Percentiles rank a stretch among this genome's conserved stretches.
Evolutionary conservation across 768 basidiomycete genomes (phyloP).

Genomic region (Termitomyces sp.): DNA sequence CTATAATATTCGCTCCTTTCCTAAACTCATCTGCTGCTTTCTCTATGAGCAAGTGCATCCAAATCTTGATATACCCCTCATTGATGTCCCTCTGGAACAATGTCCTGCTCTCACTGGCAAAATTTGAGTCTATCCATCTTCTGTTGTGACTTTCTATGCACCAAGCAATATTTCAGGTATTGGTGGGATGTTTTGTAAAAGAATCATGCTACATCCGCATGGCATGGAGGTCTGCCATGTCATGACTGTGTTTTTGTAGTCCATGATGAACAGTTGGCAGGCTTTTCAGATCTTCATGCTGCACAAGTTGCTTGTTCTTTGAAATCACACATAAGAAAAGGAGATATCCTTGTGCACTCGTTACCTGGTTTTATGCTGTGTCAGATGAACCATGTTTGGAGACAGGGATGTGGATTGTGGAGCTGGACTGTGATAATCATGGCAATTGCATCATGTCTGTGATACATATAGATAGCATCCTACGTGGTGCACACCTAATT

Average conservation of each 20-base stretch:
- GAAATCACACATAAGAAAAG: conserved; percentile 10
- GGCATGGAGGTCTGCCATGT: neutral
- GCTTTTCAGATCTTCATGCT: conserved; percentile 15
- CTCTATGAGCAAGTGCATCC: too few relatives aligned
- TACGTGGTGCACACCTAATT: conserved; percentile 15
- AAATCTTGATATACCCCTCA: too few relatives aligned
- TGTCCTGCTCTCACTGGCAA: too few relatives aligned
- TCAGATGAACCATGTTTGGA: conserved; percentile 11
- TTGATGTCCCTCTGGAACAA: too few relatives aligned
- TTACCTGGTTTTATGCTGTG: conserved; percentile 16
- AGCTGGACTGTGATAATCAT: conserved; percentile 10
- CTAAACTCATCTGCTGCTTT: too few relatives aligned
- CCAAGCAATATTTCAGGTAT: too few relatives aligned
- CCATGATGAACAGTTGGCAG: neutral
- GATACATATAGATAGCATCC: conserved; percentile 13
- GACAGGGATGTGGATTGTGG: conserved; percentile 20
- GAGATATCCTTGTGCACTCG: conserved; percentile 19
- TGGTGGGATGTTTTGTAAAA: neutral
- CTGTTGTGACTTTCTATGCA: too few relatives aligned
- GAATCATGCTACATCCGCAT: neutral
- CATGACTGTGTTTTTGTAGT: neutral
- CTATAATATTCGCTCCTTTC: too few relatives aligned
- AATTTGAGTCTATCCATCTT: too few relatives aligned
- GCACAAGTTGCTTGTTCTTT: conserved; percentile 18
- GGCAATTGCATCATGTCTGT: conserved; percentile 6